Conservation (phyloP, 2,329 filamentous ascomycete genomes). For the Paecilomyces sp. region DNA sequence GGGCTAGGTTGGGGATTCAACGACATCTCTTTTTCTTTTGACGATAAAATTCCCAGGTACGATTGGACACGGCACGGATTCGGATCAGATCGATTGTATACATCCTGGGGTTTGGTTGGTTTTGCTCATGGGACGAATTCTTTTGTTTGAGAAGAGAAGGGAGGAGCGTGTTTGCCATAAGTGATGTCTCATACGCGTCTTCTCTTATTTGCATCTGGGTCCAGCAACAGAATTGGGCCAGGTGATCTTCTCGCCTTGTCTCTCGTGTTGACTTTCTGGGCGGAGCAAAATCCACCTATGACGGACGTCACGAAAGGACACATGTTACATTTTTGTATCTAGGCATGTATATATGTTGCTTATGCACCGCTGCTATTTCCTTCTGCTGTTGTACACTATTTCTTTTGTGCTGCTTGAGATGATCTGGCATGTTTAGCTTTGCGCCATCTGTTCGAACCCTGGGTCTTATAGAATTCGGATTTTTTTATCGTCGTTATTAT, state of each 20-base stretch:
- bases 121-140: background rate
- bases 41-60: background rate
- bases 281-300: background rate
- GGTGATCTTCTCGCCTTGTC: background rate
- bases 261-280: background rate
- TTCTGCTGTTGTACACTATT: background rate
- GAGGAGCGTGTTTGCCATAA: background rate
- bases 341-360: background rate
- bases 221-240: background rate
- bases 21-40: background rate
- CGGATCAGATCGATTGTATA: background rate
- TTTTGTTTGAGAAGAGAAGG: background rate
- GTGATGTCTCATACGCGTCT: background rate
- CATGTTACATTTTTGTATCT: background rate
- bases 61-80: background rate
- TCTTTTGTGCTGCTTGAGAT: background rate
- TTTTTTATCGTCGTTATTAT: too few relatives aligned
- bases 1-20: background rate
- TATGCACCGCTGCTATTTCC: background rate
- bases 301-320: background rate
- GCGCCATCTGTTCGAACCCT: background rate
- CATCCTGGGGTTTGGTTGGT: background rate
- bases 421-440: background rate
- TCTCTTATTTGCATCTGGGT: background rate
- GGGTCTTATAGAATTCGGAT: too few relatives aligned